Evolutionary conservation across 2,329 filamentous ascomycete genomes (phyloP).

Genomic region (Emericellopsis atlantica): DNA sequence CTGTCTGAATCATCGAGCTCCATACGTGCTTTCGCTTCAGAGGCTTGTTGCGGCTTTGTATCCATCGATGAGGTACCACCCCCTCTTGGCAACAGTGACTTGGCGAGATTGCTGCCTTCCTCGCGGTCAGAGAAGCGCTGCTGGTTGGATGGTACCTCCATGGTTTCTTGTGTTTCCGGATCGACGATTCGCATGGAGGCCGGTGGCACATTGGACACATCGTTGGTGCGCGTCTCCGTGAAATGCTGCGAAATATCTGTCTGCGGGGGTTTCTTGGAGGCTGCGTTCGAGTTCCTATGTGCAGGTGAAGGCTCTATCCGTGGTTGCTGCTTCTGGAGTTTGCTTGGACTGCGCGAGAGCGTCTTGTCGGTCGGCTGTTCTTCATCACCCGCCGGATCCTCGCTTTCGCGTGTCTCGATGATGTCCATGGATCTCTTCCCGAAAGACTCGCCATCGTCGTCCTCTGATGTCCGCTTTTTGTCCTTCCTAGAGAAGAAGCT

Average conservation of each 20-base stretch:
- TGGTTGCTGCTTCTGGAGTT: slow-evolving; percentile 57
- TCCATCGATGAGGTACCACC: not conserved
- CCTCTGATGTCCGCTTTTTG: slow-evolving; percentile 42
- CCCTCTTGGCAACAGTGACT: slow-evolving; percentile 7
- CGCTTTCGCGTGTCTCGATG: slow-evolving; percentile 29
- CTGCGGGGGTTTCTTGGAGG: slow-evolving; percentile 3
- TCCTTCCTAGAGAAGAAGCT: slow-evolving; percentile 52
- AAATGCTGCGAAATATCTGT: slow-evolving; percentile 16
- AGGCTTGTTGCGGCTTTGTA: slow-evolving; percentile 34
- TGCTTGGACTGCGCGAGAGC: slow-evolving; percentile 47
- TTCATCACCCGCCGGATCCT: slow-evolving; percentile 24
- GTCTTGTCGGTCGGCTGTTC: slow-evolving; percentile 33
- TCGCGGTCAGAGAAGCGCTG: slow-evolving; percentile 9
- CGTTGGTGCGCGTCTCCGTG: slow-evolving; percentile 32
- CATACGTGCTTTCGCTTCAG: slow-evolving; percentile 42
- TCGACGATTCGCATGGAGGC: slow-evolving; percentile 48
- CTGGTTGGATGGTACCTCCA: slow-evolving; percentile 19
- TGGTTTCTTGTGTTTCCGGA: slow-evolving; percentile 29
- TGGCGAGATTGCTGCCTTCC: slow-evolving; percentile 13
- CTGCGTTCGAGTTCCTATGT: slow-evolving; percentile 17
- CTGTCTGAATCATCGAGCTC: slow-evolving; percentile 62
- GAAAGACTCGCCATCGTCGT: slow-evolving; percentile 47
- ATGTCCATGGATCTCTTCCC: slow-evolving; percentile 52
- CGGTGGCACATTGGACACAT: slow-evolving; percentile 42
- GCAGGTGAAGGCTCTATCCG: slow-evolving; percentile 32